Evolutionary conservation across 768 basidiomycete genomes (phyloP).

Genomic region (Tephrocybe rancida): DNA sequence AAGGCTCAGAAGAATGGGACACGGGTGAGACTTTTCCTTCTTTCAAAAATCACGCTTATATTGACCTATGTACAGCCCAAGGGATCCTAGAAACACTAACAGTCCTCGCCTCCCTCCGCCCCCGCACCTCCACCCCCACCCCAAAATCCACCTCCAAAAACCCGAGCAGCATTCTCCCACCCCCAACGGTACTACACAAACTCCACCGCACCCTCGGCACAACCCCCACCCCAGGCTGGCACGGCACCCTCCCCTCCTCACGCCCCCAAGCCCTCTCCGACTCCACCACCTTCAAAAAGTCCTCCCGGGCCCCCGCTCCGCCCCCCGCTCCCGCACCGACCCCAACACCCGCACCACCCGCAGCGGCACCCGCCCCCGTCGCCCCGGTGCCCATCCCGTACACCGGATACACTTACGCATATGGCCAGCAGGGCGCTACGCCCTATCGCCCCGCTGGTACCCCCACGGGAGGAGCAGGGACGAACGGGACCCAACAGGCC

Average conservation of each 20-base stretch:
- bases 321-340: constrained; percentile 31
- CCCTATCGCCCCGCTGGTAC: constrained; percentile 15
- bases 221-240: constrained; percentile 66
- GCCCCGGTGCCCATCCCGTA: constrained; percentile 28
- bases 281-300: constrained; percentile 67
- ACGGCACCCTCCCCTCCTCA: constrained; percentile 67
- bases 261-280: constrained; percentile 67
- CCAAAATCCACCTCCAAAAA: constrained; percentile 51
- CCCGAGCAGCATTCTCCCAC: constrained; percentile 59
- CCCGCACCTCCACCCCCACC: constrained; percentile 68
- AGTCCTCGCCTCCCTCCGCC: constrained; percentile 70
- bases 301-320: constrained; percentile 40
- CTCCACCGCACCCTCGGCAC: constrained; percentile 71
- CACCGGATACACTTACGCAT: constrained; percentile 37
- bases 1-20: constrained; percentile 83
- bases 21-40: constrained; percentile 53
- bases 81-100: constrained; percentile 71
- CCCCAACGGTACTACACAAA: constrained; percentile 64
- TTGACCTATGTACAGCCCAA: constrained; percentile 52
- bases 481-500: background rate
- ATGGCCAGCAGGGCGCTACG: constrained; percentile 22
- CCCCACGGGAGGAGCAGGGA: too few species aligned
- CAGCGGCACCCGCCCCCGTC: constrained; percentile 22
- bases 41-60: constrained; percentile 8
- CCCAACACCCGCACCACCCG: constrained; percentile 19